These are phyloP conservation scores for Hamiltosporidium tvaerminnensis DNA, from an alignment of 371 early-diverging fungal genomes.

Conservation along the genomic window DNA sequence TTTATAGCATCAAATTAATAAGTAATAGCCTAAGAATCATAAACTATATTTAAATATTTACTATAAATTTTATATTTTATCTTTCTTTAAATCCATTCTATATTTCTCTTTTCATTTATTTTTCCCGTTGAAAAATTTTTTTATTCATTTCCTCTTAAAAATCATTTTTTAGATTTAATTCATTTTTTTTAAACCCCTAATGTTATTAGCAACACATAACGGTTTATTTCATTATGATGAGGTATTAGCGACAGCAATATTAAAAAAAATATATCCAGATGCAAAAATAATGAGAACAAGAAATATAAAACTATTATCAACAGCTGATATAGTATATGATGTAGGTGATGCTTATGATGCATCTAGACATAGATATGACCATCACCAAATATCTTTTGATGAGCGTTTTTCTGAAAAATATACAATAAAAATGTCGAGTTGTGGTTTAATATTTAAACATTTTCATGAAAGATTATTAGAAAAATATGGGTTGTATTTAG, in stretches of 20 bases:
- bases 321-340: conserved; percentile 49
- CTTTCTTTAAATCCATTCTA: too few species aligned
- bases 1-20: too few species aligned
- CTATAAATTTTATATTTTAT: too few species aligned
- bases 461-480: conserved; percentile 28
- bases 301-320: conserved; percentile 25
- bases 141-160: too few species aligned
- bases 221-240: conserved; percentile 49
- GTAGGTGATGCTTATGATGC: conserved; percentile 39
- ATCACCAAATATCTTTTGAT: conserved; percentile 42
- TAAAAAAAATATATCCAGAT: conserved; percentile 33
- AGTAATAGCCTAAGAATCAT: too few species aligned
- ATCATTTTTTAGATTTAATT: too few species aligned
- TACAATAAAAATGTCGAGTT: conserved; percentile 39
- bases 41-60: too few species aligned
- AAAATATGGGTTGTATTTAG: not conserved
- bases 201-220: conserved; percentile 43
- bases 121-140: too few species aligned
- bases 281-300: conserved; percentile 39
- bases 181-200: not conserved
- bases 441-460: conserved; percentile 50
- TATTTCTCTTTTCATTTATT: too few species aligned
- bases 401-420: conserved; percentile 36
- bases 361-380: conserved; percentile 35
- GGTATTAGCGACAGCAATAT: conserved; percentile 37